Evolutionary conservation across 306 rosid species (phyloP).

Genomic region (Ammopiptanthus mongolicus): DNA sequence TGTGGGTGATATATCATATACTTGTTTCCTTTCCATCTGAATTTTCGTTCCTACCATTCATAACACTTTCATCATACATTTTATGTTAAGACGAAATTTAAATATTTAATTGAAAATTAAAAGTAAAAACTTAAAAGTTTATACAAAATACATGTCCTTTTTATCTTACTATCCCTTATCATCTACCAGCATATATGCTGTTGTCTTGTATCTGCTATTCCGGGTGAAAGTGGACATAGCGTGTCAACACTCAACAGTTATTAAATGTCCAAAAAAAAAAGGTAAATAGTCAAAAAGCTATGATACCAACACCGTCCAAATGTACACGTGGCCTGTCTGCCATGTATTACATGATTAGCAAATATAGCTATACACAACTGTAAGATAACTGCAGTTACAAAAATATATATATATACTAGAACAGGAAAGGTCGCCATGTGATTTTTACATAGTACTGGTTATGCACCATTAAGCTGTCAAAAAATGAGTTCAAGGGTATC

Average conservation of each 20-base stretch:
- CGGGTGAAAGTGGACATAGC: background rate
- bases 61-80: too few relatives aligned
- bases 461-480: background rate
- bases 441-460: background rate
- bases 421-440: background rate
- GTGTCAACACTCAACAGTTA: background rate
- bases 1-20: too few relatives aligned
- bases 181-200: background rate
- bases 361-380: background rate
- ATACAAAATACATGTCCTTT: background rate
- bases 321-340: background rate
- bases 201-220: too few relatives aligned
- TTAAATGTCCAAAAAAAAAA: too few relatives aligned
- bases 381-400: background rate
- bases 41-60: too few relatives aligned
- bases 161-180: background rate
- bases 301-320: background rate
- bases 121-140: too few relatives aligned
- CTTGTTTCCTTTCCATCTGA: too few relatives aligned
- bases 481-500: constrained; percentile 10
- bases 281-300: too few relatives aligned
- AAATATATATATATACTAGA: background rate
- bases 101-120: too few relatives aligned
- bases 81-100: too few relatives aligned
- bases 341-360: background rate